Base-by-base conservation (phyloP, 768 basidiomycete species). In the Clitopilus hobsonii region DNA sequence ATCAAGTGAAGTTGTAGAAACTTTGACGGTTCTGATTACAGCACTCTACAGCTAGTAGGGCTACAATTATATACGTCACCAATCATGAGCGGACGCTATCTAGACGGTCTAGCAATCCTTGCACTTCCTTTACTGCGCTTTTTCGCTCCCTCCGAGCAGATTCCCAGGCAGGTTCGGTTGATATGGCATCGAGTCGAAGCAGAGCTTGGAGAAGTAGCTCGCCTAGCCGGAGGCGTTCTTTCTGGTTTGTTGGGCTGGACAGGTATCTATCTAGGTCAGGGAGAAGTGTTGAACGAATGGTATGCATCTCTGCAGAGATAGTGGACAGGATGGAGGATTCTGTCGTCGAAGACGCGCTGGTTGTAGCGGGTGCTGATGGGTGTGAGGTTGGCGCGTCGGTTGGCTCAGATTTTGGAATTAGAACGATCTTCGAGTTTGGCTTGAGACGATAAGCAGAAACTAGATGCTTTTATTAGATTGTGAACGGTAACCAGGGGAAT, bases 121-220 rank as follows among this genome's bases (percentile, higher is more conserved):
- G 95, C 14, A 97, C 88, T 62, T 87, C 84, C 59, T 80, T 86
- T 49, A 98, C 94, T 1, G 91, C 95, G 27, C 80, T 83, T 71
- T 96, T 97, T 58, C 95, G 77, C 67, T 89, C 83, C 60, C 74
- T 75, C 63, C 95, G 79, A 13, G 94, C 94, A 4, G 85, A 77
- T 7, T 81, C 78, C 89, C 93, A 97, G 50, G 83, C 80, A 30
- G 75, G 74, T 45, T 91, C 88, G 18, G 92, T 77, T 36, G 75
- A 71, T 62, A 97, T 77, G 50, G 88, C 89, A 63, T 98, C 96
- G 28, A 98, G 74, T 50, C 90, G 83, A 18, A 98, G 79, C 24
- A 98, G 75, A n/a, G 85, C 79, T 66, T 97, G 94, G 23, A 97
- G 77, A 23, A 98, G 78, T 54, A 91, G 70, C 70, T 98, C 96